These are phyloP conservation scores for Amanita rubescens DNA, from an alignment of 768 basidiomycete species.

Conservation along the genomic window DNA sequence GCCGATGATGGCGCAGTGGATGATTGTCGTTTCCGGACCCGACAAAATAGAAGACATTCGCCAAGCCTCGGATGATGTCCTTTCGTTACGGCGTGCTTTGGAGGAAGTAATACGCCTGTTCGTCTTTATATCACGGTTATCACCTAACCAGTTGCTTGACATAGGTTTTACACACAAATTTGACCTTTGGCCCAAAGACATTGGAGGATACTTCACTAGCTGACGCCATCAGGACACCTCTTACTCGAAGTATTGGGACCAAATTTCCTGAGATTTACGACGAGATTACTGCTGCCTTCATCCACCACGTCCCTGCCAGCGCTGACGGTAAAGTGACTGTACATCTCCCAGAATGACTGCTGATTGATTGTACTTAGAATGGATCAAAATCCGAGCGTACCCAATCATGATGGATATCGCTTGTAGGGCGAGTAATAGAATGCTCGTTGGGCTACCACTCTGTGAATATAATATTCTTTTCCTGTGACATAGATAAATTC, in stretches of 20 bases:
- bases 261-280: slow-evolving; percentile 19
- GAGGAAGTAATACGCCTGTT: slow-evolving; percentile 11
- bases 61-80: slow-evolving; percentile 35
- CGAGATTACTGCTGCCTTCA: slow-evolving; percentile 17
- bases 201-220: slow-evolving; percentile 12
- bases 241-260: slow-evolving; percentile 21
- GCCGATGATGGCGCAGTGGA: slow-evolving; percentile 36
- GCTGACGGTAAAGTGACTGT: background rate
- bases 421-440: slow-evolving; percentile 15
- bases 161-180: slow-evolving; percentile 27
- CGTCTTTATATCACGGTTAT: no score
- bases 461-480: slow-evolving; percentile 15
- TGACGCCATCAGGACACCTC: slow-evolving; percentile 17
- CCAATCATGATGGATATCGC: slow-evolving; percentile 17
- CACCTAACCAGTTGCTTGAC: background rate
- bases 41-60: slow-evolving; percentile 37
- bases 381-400: slow-evolving; percentile 12
- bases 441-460: slow-evolving; percentile 21
- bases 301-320: slow-evolving; percentile 10
- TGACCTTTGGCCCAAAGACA: slow-evolving; percentile 25
- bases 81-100: slow-evolving; percentile 34
- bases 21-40: slow-evolving; percentile 33
- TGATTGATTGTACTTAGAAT: slow-evolving; percentile 11
- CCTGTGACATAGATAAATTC: background rate
- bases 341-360: background rate